phyloP scores from a whole-genome alignment of 129 eudicot species.

The Artemisia tridentata region DNA sequence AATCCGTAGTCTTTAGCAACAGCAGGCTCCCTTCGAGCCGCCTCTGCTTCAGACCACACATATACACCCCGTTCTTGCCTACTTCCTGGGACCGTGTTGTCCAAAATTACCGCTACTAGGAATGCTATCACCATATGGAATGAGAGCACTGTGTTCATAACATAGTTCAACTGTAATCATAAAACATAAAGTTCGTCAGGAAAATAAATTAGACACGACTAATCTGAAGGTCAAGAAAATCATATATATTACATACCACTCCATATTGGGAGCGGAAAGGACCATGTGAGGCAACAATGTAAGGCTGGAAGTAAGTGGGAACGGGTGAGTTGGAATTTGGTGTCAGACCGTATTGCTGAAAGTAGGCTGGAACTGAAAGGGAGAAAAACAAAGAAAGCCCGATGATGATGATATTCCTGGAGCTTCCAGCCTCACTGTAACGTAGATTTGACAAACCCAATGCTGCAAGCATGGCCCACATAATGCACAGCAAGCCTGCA shows the following conservation, averaged over 20 bases:
- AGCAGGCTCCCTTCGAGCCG: conserved; percentile 85
- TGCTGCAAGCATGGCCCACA: conserved; percentile 99
- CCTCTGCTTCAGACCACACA: conserved; percentile 80
- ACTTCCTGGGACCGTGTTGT: conserved; percentile 95
- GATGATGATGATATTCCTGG: conserved; percentile 86
- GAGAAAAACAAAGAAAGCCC: conserved; percentile 91
- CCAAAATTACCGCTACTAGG: conserved; percentile 72
- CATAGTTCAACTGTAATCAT: conserved; percentile 69
- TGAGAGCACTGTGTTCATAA: conserved; percentile 73
- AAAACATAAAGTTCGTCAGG: not conserved
- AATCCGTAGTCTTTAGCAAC: conserved; percentile 78
- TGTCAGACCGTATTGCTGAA: conserved; percentile 82
- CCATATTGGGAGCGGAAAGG: conserved; percentile 62
- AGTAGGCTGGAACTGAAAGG: conserved; percentile 83
- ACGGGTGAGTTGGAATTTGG: conserved; percentile 76
- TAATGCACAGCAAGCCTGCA: conserved; percentile 90
- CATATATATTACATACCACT: conserved; percentile 50
- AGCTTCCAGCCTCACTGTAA: conserved; percentile 96
- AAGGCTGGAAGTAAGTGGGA: conserved; percentile 83
- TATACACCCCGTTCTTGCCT: conserved; percentile 94
- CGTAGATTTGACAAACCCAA: conserved; percentile 86
- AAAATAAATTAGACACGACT: not conserved
- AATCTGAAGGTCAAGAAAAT: not conserved
- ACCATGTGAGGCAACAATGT: conserved; percentile 90
- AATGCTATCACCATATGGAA: conserved; percentile 96